phyloP scores from a whole-genome alignment of 1,284 basidiomycete genomes.

The Coriolopsis trogii region DNA sequence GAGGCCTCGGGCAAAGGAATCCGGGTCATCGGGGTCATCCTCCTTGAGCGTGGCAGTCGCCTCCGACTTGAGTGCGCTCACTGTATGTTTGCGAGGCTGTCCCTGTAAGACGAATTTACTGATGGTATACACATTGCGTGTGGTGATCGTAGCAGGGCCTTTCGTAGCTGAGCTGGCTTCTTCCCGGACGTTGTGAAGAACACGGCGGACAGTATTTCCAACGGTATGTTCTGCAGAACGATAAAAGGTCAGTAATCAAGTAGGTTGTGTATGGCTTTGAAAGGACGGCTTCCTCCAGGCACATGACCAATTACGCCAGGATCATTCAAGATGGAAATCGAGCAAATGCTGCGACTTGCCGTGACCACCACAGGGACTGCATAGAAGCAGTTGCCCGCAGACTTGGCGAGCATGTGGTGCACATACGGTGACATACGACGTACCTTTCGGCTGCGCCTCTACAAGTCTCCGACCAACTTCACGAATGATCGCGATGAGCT shows the following conservation, averaged over 20 bases:
- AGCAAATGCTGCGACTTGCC: no score
- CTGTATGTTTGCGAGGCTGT: slow-evolving; percentile 64
- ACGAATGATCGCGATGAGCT: slow-evolving; percentile 83
- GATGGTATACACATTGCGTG: slow-evolving; percentile 62
- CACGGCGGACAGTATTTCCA: slow-evolving; percentile 91
- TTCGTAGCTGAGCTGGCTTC: slow-evolving; percentile 79
- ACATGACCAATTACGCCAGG: no score
- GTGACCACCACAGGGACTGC: no score
- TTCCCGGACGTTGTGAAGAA: slow-evolving; percentile 91
- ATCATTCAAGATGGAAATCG: no score
- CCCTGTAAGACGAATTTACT: slow-evolving; percentile 79
- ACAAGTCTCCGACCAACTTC: slow-evolving; percentile 80
- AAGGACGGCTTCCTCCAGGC: no score
- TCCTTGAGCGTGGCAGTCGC: slow-evolving; percentile 60
- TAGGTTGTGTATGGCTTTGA: no score
- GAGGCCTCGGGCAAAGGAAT: slow-evolving; percentile 69
- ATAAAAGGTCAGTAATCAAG: neutral
- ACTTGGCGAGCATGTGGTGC: neutral
- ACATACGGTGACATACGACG: slow-evolving; percentile 6
- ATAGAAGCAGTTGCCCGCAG: no score
- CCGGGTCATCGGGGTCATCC: slow-evolving; percentile 71
- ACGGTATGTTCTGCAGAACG: slow-evolving; percentile 82
- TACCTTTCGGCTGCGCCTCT: slow-evolving; percentile 93
- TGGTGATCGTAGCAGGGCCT: slow-evolving; percentile 41
- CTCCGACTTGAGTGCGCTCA: slow-evolving; percentile 49